A percentile compares a stretch with the other conserved stretches of the same genome.
These are phyloP conservation scores for Eutrema yunnanense DNA, from an alignment of 345 rosid species.

Conservation along the genomic window DNA sequence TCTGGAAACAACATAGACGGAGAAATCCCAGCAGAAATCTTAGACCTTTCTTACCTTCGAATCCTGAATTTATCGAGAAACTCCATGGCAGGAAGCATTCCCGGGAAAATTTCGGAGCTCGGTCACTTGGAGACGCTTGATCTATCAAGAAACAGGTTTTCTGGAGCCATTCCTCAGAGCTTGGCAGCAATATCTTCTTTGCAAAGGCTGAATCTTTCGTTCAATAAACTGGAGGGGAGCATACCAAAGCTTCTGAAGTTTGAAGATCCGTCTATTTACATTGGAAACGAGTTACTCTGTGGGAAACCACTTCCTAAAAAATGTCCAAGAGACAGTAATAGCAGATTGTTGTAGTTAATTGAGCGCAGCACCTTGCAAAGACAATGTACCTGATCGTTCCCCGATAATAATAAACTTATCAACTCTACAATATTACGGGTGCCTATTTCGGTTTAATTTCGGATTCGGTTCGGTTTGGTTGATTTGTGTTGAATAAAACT, in stretches of 20 bases:
- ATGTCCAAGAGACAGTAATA: constrained; percentile 27
- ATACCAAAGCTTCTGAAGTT: constrained; percentile 39
- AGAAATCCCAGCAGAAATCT: constrained; percentile 28
- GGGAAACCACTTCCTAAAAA: constrained; percentile 41
- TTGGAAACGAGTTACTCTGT: constrained; percentile 40
- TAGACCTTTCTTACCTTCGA: constrained; percentile 23
- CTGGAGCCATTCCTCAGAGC: constrained; percentile 44
- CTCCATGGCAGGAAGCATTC: constrained; percentile 25
- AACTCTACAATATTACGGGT: too few relatives aligned
- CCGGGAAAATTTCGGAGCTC: constrained; percentile 25
- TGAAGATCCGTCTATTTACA: constrained; percentile 36
- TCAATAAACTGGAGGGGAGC: constrained; percentile 41
- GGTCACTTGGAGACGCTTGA: constrained; percentile 33
- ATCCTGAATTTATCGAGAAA: constrained; percentile 37
- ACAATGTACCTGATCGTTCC: neutral
- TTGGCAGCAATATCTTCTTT: constrained; percentile 34
- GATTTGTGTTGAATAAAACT: too few relatives aligned
- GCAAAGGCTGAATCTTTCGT: constrained; percentile 39
- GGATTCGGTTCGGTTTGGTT: too few relatives aligned
- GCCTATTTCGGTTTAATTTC: too few relatives aligned
- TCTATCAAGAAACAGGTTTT: constrained; percentile 39
- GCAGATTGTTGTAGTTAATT: neutral
- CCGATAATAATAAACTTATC: neutral
- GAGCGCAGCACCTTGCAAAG: neutral
- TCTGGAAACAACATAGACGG: constrained; percentile 41